phyloP scores from a whole-genome alignment of 306 rosid species.

The apple (Malus domestica) region DNA sequence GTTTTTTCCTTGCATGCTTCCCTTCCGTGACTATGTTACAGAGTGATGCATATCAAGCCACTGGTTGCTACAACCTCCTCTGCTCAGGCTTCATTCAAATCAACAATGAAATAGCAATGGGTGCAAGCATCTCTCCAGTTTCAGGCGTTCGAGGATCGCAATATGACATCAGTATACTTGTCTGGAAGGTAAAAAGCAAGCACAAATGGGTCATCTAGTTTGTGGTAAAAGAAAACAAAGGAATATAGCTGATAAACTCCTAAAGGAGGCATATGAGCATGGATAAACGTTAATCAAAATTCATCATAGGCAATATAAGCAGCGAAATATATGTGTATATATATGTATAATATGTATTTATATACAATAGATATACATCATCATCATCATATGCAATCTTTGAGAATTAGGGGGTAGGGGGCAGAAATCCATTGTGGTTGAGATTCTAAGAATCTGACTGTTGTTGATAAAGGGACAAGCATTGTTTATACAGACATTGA shows the following conservation, averaged over 20 bases:
- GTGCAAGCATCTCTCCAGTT: slow-evolving; percentile 90
- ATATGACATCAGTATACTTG: slow-evolving; percentile 82
- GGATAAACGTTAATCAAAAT: neutral
- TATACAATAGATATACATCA: neutral
- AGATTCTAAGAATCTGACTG: slow-evolving; percentile 30
- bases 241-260: neutral
- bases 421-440: slow-evolving; percentile 19
- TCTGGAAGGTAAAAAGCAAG: slow-evolving; percentile 82
- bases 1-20: neutral
- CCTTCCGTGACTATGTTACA: slow-evolving; percentile 12
- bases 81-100: slow-evolving; percentile 97
- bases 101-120: slow-evolving; percentile 86
- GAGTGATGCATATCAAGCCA: slow-evolving; percentile 99
- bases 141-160: slow-evolving; percentile 62
- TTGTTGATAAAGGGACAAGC: neutral
- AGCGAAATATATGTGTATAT: neutral
- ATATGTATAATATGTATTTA: too few species aligned
- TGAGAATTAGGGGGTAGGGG: neutral
- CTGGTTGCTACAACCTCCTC: slow-evolving; percentile 98
- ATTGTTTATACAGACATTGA: neutral
- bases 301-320: neutral
- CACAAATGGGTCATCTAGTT: neutral
- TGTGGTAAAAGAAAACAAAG: neutral
- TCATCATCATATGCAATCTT: neutral
- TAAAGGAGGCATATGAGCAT: neutral